Conservation (phyloP, 768 basidiomycete genomes). For the Russula brevipes region DNA sequence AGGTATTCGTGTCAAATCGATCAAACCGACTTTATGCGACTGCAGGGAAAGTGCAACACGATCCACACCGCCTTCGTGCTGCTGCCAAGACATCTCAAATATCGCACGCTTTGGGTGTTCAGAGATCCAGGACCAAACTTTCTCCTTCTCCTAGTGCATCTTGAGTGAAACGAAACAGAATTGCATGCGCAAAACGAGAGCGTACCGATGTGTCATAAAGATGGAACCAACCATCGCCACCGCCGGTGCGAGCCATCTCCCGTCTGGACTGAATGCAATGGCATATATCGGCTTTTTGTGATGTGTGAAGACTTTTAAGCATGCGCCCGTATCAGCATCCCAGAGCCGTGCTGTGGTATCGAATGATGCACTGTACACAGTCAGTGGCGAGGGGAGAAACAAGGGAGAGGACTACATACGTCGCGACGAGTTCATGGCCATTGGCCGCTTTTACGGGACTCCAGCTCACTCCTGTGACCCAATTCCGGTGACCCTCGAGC, state of each 20-base stretch:
- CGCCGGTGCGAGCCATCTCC: constrained; percentile 70
- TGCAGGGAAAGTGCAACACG: constrained; percentile 68
- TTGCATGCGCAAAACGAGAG: neutral
- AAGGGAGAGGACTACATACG: constrained; percentile 41
- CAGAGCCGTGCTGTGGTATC: constrained; percentile 77
- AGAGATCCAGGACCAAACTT: constrained; percentile 26
- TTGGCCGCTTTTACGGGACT: constrained; percentile 48
- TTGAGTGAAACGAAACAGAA: neutral
- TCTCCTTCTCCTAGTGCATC: constrained; percentile 13
- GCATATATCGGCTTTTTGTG: constrained; percentile 71
- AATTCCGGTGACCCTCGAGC: constrained; percentile 59
- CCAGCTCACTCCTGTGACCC: constrained; percentile 67
- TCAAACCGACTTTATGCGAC: constrained; percentile 58
- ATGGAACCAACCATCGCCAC: constrained; percentile 71
- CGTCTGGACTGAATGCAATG: constrained; percentile 69
- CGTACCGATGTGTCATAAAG: constrained; percentile 66
- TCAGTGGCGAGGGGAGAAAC: neutral
- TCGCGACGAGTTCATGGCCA: constrained; percentile 60
- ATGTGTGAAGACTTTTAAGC: constrained; percentile 64
- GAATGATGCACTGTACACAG: constrained; percentile 60
- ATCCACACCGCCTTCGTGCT: constrained; percentile 36
- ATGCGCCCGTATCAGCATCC: constrained; percentile 75
- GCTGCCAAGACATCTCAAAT: constrained; percentile 27
- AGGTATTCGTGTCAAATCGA: constrained; percentile 53
- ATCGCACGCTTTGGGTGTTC: constrained; percentile 21